A percentile compares a stretch with the other conserved stretches of the same genome.
phyloP scores from a whole-genome alignment of 129 eudicot genomes.

The Pseudognaphalium luteoalbum region DNA sequence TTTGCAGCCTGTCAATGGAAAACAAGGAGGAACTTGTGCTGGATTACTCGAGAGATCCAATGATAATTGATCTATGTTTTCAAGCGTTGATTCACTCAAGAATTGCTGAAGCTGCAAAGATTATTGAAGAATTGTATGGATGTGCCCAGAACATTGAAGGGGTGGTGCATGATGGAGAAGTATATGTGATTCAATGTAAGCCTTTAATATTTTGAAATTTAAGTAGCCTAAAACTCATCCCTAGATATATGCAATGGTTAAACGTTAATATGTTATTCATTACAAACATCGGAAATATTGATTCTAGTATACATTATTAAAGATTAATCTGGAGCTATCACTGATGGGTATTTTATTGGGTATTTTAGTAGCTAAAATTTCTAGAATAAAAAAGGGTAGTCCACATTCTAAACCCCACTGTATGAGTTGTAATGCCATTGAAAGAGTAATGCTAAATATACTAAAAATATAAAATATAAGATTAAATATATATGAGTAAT shows the following conservation, averaged over 20 bases:
- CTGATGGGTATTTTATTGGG: too few relatives aligned
- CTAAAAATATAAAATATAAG: too few relatives aligned
- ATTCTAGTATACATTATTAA: not conserved
- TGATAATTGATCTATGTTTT: conserved; percentile 37
- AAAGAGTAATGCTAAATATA: too few relatives aligned
- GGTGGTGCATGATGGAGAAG: conserved; percentile 45
- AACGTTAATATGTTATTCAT: not conserved
- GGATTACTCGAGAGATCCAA: conserved; percentile 46
- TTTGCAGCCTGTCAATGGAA: conserved; percentile 41
- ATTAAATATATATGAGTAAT: too few relatives aligned
- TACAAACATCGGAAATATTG: not conserved
- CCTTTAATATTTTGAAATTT: conserved; percentile 29
- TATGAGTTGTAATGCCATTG: too few relatives aligned
- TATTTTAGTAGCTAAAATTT: too few relatives aligned
- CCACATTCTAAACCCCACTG: too few relatives aligned
- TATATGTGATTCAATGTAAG: conserved; percentile 46
- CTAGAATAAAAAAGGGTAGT: too few relatives aligned
- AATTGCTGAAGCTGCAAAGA: conserved; percentile 48
- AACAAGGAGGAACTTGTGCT: conserved; percentile 45
- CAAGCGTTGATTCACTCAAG: conserved; percentile 37
- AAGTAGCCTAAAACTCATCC: not conserved
- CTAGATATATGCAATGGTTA: not conserved
- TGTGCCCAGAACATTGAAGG: conserved; percentile 54
- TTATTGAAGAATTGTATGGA: conserved; percentile 43
- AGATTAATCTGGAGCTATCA: not conserved